A percentile compares a stretch with the other conserved stretches of the same genome.
Evolutionary conservation across 208 protist species (phyloP).

Genomic region (Lotmaria passim): DNA sequence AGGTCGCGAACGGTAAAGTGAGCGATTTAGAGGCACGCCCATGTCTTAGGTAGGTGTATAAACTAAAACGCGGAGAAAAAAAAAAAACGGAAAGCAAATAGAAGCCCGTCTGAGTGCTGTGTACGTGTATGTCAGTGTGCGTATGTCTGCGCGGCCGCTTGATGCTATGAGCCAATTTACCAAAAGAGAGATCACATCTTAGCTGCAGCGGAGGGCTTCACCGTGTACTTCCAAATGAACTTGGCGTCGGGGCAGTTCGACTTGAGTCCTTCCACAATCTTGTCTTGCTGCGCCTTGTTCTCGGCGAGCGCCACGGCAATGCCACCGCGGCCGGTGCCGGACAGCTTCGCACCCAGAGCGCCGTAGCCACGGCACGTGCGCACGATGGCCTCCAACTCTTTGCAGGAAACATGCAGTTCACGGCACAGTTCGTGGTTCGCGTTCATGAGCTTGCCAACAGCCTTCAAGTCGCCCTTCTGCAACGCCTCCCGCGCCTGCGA

Average conservation of each 20-base stretch:
- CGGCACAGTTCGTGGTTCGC: constrained; percentile 69
- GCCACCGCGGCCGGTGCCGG: constrained; percentile 80
- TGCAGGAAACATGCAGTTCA: constrained; percentile 64
- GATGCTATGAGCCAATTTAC: too few relatives aligned
- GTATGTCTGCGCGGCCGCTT: too few relatives aligned
- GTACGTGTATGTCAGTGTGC: too few relatives aligned
- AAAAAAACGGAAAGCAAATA: neutral
- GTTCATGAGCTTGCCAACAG: constrained; percentile 70
- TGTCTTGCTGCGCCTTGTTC: constrained; percentile 37
- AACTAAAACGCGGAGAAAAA: neutral
- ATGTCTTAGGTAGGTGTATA: neutral
- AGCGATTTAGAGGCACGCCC: neutral
- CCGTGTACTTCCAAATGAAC: constrained; percentile 80
- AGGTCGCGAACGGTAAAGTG: neutral
- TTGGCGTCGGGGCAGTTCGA: constrained; percentile 54
- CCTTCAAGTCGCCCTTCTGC: constrained; percentile 40
- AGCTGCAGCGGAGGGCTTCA: constrained; percentile 25
- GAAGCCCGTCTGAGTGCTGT: too few relatives aligned
- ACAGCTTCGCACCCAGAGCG: constrained; percentile 81
- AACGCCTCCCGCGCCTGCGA: constrained; percentile 47
- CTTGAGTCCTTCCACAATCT: constrained; percentile 47
- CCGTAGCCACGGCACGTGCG: constrained; percentile 40
- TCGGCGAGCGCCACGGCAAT: constrained; percentile 68
- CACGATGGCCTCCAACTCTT: constrained; percentile 78
- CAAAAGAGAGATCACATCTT: constrained; percentile 14